Conservation (phyloP, 2,329 filamentous ascomycete species). For the Fragosphaeria purpurea region DNA sequence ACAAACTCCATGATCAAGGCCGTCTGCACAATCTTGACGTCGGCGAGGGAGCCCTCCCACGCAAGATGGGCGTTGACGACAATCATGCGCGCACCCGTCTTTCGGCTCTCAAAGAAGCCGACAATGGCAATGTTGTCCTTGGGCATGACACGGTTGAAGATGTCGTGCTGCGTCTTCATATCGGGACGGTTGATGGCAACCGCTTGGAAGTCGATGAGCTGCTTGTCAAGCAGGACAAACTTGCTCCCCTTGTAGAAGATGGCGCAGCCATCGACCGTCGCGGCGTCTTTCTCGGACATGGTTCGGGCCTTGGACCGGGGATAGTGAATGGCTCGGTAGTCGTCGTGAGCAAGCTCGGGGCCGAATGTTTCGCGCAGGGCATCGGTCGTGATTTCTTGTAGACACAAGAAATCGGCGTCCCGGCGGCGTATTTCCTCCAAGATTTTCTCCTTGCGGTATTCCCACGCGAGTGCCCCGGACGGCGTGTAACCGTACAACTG, state of each 20-base stretch:
- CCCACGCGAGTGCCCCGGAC: conserved; percentile 71
- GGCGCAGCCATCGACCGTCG: conserved; percentile 88
- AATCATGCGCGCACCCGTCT: conserved; percentile 83
- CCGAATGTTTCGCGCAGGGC: conserved; percentile 88
- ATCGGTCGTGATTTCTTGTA: conserved; percentile 89
- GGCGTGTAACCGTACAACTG: conserved; percentile 86
- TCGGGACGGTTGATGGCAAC: conserved; percentile 90
- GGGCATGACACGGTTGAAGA: conserved; percentile 97
- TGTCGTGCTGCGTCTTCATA: conserved; percentile 94
- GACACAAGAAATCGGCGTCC: conserved; percentile 79
- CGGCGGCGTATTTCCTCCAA: conserved; percentile 69
- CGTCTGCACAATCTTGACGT: conserved; percentile 94
- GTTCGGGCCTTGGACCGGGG: conserved; percentile 83
- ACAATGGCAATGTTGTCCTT: conserved; percentile 94
- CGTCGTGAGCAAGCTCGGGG: conserved; percentile 71
- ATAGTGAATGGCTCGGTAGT: conserved; percentile 92
- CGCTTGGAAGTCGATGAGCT: conserved; percentile 82
- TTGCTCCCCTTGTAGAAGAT: conserved; percentile 85
- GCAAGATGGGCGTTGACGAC: conserved; percentile 90
- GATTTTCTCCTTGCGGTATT: conserved; percentile 74
- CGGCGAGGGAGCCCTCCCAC: conserved; percentile 83
- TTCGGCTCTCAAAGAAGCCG: conserved; percentile 83
- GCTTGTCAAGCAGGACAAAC: conserved; percentile 88
- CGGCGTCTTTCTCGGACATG: conserved; percentile 82
- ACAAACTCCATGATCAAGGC: conserved; percentile 92